Percentiles rank a stretch among this genome's conserved stretches.
Evolutionary conservation across 192 early-diverging fungal species (phyloP).

Genomic region (Umbelopsis sp.): DNA sequence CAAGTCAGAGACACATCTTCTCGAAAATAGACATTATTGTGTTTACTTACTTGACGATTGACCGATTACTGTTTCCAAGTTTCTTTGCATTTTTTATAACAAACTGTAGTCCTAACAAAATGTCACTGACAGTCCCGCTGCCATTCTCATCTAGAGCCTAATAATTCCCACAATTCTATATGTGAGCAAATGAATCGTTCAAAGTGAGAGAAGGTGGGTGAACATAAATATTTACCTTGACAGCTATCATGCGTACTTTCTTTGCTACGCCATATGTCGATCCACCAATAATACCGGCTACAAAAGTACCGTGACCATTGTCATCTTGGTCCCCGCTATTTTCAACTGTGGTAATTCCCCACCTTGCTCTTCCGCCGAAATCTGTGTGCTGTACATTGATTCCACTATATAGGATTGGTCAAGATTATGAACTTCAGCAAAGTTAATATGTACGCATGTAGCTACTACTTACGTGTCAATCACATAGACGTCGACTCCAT

Average conservation of each 20-base stretch:
- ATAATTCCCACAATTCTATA: no score
- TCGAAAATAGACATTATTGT: neutral
- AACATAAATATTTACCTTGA: constrained; percentile 53
- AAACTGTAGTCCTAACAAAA: constrained; percentile 46
- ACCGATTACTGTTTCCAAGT: neutral
- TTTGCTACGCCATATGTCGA: constrained; percentile 76
- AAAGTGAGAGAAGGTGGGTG: neutral
- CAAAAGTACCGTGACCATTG: constrained; percentile 59
- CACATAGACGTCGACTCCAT: constrained; percentile 62
- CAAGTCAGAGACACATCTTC: constrained; percentile 22
- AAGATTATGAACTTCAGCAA: no score
- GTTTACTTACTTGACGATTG: constrained; percentile 24
- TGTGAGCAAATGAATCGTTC: neutral
- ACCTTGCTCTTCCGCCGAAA: constrained; percentile 55
- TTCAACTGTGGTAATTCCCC: constrained; percentile 46
- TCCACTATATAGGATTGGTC: constrained; percentile 27
- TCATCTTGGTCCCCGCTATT: constrained; percentile 44
- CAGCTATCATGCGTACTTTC: constrained; percentile 67
- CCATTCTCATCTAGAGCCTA: constrained; percentile 42
- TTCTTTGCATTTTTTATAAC: constrained; percentile 15
- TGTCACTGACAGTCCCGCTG: constrained; percentile 37
- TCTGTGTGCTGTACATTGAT: constrained; percentile 51
- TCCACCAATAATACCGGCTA: constrained; percentile 54
- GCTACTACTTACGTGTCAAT: constrained; percentile 53
- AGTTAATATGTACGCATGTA: neutral